Percentiles rank a stretch among this genome's conserved stretches.
Evolutionary conservation across 176 grass and related monocot species (phyloP).

Genomic region (Canna indica): DNA sequence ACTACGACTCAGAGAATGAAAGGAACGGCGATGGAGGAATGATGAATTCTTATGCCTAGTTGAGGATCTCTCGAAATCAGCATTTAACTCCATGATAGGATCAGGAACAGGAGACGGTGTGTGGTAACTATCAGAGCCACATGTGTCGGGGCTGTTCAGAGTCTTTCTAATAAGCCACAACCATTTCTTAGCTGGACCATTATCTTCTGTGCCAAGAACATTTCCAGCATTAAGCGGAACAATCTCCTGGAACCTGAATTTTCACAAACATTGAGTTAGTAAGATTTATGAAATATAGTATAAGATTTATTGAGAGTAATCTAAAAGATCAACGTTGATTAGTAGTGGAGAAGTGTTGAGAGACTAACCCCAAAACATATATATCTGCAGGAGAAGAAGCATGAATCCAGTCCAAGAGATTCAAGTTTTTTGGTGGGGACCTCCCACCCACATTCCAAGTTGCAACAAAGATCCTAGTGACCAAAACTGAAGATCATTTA

Average conservation of each 20-base stretch:
- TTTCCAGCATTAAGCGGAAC: slow-evolving; percentile 95
- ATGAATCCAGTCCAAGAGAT: slow-evolving; percentile 83
- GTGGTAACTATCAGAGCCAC: slow-evolving; percentile 41
- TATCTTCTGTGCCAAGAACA: slow-evolving; percentile 68
- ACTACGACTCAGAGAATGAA: slow-evolving; percentile 63
- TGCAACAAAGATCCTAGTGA: slow-evolving; percentile 54
- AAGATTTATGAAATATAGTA: background rate
- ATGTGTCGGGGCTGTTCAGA: slow-evolving; percentile 54
- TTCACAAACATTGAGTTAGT: background rate
- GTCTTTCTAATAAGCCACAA: slow-evolving; percentile 62
- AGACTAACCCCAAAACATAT: slow-evolving; percentile 77
- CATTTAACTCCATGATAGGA: slow-evolving; percentile 76
- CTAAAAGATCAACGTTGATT: background rate
- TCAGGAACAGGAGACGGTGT: slow-evolving; percentile 61
- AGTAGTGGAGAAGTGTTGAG: slow-evolving; percentile 4
- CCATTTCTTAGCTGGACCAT: slow-evolving; percentile 79
- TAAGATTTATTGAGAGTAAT: background rate
- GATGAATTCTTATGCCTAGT: slow-evolving; percentile 47
- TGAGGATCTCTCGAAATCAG: slow-evolving; percentile 66
- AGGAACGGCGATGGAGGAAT: slow-evolving; percentile 72
- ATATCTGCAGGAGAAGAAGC: slow-evolving; percentile 95
- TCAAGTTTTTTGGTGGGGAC: slow-evolving; percentile 77
- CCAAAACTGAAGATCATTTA: background rate
- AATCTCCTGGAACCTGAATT: slow-evolving; percentile 83
- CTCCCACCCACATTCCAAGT: slow-evolving; percentile 98